Conservation (phyloP, 768 basidiomycete species). For the Podaxis pistillaris region DNA sequence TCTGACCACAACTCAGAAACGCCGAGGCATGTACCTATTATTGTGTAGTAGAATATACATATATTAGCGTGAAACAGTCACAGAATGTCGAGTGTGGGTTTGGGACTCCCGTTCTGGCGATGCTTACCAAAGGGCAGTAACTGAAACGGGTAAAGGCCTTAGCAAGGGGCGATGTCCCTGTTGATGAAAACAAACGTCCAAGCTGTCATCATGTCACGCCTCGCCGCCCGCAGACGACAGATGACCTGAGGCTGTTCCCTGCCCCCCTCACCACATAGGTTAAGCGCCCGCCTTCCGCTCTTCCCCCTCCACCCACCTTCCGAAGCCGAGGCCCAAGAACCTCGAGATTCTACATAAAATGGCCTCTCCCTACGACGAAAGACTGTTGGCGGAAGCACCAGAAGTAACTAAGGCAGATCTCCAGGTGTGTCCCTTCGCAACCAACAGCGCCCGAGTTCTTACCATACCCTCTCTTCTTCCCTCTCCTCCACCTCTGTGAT, state of each 20-base stretch:
- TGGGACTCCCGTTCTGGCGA: not conserved
- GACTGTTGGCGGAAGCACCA: slow-evolving; percentile 5
- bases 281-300: not conserved
- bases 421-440: not conserved
- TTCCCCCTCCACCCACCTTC: not conserved
- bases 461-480: not conserved
- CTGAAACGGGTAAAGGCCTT: not conserved
- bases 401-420: slow-evolving; percentile 12
- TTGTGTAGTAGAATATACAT: too few species aligned
- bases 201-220: not conserved
- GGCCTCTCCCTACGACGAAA: slow-evolving; percentile 4
- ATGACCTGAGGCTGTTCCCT: not conserved
- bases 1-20: too few species aligned
- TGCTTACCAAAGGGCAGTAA: not conserved
- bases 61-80: not conserved
- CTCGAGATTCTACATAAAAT: not conserved
- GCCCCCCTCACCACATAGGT: not conserved
- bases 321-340: not conserved
- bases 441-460: not conserved
- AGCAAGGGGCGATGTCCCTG: slow-evolving; percentile 3
- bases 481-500: not conserved
- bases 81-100: not conserved
- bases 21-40: too few species aligned
- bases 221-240: not conserved
- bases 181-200: not conserved